Conservation (phyloP, 805 yeast genomes). For the Pichia sporocuriosa region DNA sequence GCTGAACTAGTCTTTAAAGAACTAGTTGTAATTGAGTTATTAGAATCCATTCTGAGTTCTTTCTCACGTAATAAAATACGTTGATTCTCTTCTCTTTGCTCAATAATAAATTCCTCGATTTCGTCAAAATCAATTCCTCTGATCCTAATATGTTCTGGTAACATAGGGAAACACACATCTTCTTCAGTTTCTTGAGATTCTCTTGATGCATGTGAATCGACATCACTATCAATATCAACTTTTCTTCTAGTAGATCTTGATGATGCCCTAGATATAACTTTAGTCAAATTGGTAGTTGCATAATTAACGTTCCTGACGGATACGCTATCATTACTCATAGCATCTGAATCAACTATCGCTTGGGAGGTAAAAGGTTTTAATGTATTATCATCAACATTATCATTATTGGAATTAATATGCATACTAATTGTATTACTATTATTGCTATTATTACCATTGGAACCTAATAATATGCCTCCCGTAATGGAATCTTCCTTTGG, state of each 20-base stretch:
- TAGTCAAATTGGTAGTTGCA: conserved; percentile 19
- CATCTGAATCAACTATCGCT: no score
- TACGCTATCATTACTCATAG: not conserved
- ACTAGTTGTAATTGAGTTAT: conserved; percentile 27
- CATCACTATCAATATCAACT: conserved; percentile 48
- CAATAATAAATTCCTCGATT: conserved; percentile 71
- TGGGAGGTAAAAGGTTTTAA: no score
- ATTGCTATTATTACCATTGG: conserved; percentile 7
- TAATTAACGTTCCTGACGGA: not conserved
- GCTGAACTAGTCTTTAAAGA: conserved; percentile 39
- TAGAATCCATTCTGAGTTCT: conserved; percentile 20
- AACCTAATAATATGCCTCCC: conserved; percentile 28
- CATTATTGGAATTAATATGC: conserved; percentile 7
- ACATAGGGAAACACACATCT: conserved; percentile 95
- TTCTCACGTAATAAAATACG: conserved; percentile 30
- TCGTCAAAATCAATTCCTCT: conserved; percentile 90
- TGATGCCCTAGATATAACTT: conserved; percentile 28
- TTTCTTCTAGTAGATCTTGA: conserved; percentile 22
- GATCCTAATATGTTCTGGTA: conserved; percentile 49
- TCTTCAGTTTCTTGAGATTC: conserved; percentile 90
- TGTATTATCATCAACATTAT: conserved; percentile 4
- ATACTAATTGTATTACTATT: conserved; percentile 7
- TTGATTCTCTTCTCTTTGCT: conserved; percentile 46
- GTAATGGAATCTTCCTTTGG: conserved; percentile 28
- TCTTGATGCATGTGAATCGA: conserved; percentile 66